These are phyloP conservation scores for Solanum chacoense DNA, from an alignment of 305 asterid species.

Conservation along the genomic window DNA sequence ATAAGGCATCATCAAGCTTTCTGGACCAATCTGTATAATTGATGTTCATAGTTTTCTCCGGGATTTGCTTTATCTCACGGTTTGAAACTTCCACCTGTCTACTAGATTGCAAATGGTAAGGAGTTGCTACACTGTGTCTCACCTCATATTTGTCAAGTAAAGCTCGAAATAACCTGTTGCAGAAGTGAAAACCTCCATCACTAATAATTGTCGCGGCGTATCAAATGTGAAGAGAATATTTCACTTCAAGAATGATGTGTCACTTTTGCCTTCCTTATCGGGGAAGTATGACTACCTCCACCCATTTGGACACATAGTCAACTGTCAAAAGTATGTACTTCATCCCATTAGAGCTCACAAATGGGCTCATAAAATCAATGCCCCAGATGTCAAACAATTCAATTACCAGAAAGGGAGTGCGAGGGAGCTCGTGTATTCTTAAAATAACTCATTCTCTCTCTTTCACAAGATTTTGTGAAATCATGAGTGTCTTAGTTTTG, in stretches of 20 bases:
- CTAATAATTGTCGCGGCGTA: background rate
- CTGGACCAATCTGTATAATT: background rate
- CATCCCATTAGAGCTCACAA: background rate
- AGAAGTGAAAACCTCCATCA: background rate
- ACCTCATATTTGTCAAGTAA: background rate
- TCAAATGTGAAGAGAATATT: too few relatives aligned
- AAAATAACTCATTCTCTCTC: background rate
- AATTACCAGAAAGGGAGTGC: background rate
- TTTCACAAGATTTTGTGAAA: background rate
- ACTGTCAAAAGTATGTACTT: background rate
- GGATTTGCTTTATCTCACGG: background rate
- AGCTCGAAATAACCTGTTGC: background rate
- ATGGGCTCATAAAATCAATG: background rate
- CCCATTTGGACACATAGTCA: background rate
- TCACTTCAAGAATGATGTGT: background rate
- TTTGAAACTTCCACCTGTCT: background rate
- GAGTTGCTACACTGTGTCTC: background rate
- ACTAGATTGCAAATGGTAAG: background rate
- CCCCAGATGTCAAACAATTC: background rate
- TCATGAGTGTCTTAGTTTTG: background rate
- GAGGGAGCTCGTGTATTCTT: background rate
- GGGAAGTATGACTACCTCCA: background rate
- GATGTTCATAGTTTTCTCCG: background rate
- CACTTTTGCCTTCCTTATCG: background rate
- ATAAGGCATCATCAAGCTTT: background rate